Base-by-base conservation (phyloP, 169 alveolate species). In the Cryptosporidium sp. region DNA sequence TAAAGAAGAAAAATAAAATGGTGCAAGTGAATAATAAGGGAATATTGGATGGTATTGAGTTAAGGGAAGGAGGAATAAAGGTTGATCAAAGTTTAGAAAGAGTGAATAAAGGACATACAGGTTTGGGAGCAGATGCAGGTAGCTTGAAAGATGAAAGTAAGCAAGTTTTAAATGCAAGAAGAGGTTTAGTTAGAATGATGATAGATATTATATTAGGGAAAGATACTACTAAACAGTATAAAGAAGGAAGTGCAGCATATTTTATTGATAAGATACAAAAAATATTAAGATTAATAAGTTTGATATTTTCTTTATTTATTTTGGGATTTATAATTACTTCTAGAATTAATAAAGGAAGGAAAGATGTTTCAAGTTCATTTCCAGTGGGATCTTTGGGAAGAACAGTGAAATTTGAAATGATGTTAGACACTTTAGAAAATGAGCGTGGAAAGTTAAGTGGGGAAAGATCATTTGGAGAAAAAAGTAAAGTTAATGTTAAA, bases 371-470 rank as follows among this genome's bases (percentile, higher is more conserved):
- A 2, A 29, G 37, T 3, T 61, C 62, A 16, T 65, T 48, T 44
- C 89, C 89, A 10, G 67, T 37, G 10, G 89, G 89, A 65, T 37
- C 89, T 39, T 23, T 80, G 29, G 89, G 89, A 23, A 58, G 89
- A 10, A 26, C 73, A 37, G 48, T 80, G 8, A 80, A 80, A 45
- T 80, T 80, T 48, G 89, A 80, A 12, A 45, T 80, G 53, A 62
- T 80, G 69, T 26, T 80, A 45, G 85, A 72, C 18, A 29, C 48
- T 29, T 21, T 51, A 33, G 86, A 73, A 42, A 26, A 35, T 18
- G 67, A 26, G 3, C 29, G 3, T 56, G 18, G 35, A 23, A 33
- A 67, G 18, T 37, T 67, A 31, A 16, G 52, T 8, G 60, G 16
- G 37, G 39, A 8, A 6, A 70, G 23, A 10, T 29, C 14, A 16